A percentile compares a stretch with the other conserved stretches of the same genome.
Evolutionary conservation across 257 asterid species (phyloP).

Genomic region (Gardenia jasminoides): DNA sequence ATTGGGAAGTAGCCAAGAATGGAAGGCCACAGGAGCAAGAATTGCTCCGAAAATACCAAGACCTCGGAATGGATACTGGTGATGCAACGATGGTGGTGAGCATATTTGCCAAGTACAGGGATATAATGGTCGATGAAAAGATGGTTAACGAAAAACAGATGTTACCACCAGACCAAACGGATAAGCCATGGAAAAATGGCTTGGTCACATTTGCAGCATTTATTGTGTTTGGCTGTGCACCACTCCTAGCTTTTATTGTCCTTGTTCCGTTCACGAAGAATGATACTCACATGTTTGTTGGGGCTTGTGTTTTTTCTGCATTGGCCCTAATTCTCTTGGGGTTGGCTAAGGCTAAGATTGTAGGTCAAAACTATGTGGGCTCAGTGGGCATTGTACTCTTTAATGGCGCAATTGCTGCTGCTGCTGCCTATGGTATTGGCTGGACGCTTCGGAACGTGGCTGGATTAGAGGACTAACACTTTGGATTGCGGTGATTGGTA

Average conservation of each 20-base stretch:
- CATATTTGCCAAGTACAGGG: conserved; percentile 52
- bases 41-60: conserved; percentile 38
- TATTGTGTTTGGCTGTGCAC: conserved; percentile 53
- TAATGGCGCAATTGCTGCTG: conserved; percentile 61
- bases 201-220: conserved; percentile 54
- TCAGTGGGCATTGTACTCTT: conserved; percentile 41
- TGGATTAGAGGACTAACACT: conserved; percentile 44
- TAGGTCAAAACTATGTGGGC: conserved; percentile 42
- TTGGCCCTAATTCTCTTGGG: conserved; percentile 56
- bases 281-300: conserved; percentile 44
- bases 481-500: too few species aligned
- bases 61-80: conserved; percentile 50
- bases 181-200: conserved; percentile 70
- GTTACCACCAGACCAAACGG: conserved; percentile 38
- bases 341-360: conserved; percentile 57
- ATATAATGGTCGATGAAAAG: conserved; percentile 50
- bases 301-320: conserved; percentile 58
- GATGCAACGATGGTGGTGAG: conserved; percentile 55
- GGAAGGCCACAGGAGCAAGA: conserved; percentile 37
- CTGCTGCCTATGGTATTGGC: conserved; percentile 57
- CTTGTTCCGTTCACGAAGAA: conserved; percentile 56
- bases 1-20: conserved; percentile 59
- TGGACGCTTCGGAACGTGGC: conserved; percentile 68
- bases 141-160: conserved; percentile 46
- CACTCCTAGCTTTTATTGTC: conserved; percentile 53